phyloP scores from a whole-genome alignment of 2,329 filamentous ascomycete species.

The Sodiomyces alkalinus region DNA sequence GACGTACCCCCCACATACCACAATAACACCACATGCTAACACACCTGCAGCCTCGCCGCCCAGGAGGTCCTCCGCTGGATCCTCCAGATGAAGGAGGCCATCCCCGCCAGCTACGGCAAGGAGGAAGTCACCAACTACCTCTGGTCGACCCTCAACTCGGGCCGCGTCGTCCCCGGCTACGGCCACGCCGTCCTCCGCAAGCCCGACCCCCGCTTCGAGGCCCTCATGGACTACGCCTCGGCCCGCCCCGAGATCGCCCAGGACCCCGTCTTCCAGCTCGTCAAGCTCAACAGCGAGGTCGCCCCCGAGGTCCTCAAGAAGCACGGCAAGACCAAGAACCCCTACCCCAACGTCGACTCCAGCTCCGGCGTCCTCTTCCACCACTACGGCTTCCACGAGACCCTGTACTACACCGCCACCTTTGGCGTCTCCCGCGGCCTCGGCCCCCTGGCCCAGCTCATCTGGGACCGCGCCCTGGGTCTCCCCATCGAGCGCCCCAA shows the following conservation, averaged over 20 bases:
- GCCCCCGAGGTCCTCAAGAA: constrained; percentile 81
- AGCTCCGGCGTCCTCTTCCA: constrained; percentile 91
- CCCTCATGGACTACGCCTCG: constrained; percentile 87
- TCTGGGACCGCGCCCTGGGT: constrained; percentile 90
- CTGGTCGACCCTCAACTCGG: constrained; percentile 84
- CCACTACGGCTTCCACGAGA: constrained; percentile 96
- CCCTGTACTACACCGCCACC: constrained; percentile 76
- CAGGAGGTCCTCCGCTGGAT: constrained; percentile 98
- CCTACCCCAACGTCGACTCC: constrained; percentile 93
- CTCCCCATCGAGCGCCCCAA: constrained; percentile 95
- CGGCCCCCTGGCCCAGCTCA: constrained; percentile 81
- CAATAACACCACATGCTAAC: constrained; percentile 5
- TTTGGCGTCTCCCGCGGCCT: constrained; percentile 58
- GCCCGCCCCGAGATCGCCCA: constrained; percentile 70
- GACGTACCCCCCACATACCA: no score
- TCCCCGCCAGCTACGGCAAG: constrained; percentile 64
- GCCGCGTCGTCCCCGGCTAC: constrained; percentile 87
- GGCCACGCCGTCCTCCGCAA: constrained; percentile 93
- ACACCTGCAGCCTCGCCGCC: constrained; percentile 53
- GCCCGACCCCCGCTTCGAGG: constrained; percentile 91
- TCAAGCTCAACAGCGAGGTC: constrained; percentile 84
- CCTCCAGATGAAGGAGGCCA: constrained; percentile 81
- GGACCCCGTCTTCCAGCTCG: constrained; percentile 85
- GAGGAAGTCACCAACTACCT: constrained; percentile 78
- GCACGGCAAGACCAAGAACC: constrained; percentile 97